Base-by-base conservation (phyloP, 2,329 filamentous ascomycete genomes). In the Alternaria sp. region DNA sequence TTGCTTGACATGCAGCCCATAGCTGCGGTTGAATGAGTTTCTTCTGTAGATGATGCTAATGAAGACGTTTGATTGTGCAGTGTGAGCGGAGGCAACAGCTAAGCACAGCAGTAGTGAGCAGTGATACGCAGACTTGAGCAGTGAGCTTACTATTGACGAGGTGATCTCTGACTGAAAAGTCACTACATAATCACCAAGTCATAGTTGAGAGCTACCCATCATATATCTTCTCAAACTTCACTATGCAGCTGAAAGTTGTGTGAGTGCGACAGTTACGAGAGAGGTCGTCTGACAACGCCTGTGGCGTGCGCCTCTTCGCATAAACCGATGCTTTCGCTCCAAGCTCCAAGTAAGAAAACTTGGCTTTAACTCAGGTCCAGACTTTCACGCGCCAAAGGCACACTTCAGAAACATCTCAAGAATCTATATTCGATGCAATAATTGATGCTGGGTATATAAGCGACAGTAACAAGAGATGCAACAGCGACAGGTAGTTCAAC, bases 1-100 rank as follows among this genome's bases (percentile, higher is more conserved):
- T 64, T 67, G 59, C 58, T 64, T 17, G 61, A 62, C 36, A 61
- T 61, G 50, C 61, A 67, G 17, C 64, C 58, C 61, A 67, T n/a
- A n/a, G n/a, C n/a, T n/a, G n/a, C n/a, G n/a, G n/a, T n/a, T n/a
- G n/a, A n/a, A n/a, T n/a, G n/a, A n/a, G n/a, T n/a, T n/a, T n/a
- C n/a, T n/a, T n/a, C n/a, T n/a, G n/a, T n/a, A n/a, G n/a, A n/a
- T n/a, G n/a, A n/a, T n/a, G n/a, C n/a, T n/a, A n/a, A n/a, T n/a
- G n/a, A n/a, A n/a, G n/a, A n/a, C n/a, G n/a, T n/a, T n/a, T n/a
- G n/a, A n/a, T n/a, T n/a, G n/a, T n/a, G 28, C 30, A 36, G 49
- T 19, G 8, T n/a, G 1, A 6, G 5, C 4, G 13, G 49, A 13
- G 5, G 13, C 8, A 17, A 36, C 4, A 2, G 28, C 49, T 52